Percentiles rank a stretch among this genome's conserved stretches.
phyloP scores from a whole-genome alignment of 805 yeast species.

The Wickerhamomyces mucosus region DNA sequence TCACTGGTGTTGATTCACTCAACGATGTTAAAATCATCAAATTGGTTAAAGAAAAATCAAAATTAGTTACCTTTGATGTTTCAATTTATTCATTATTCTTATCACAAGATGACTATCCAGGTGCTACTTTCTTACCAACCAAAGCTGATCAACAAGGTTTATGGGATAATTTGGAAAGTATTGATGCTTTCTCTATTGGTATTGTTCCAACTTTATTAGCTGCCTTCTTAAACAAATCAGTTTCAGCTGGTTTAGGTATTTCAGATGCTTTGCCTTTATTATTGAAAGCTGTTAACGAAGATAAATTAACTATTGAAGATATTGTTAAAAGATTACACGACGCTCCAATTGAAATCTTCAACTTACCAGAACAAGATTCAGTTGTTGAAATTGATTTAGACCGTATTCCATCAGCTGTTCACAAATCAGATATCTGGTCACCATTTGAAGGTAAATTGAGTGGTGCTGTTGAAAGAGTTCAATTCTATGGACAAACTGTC shows the following conservation, averaged over 20 bases:
- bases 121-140: slow-evolving; percentile 68
- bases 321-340: slow-evolving; percentile 66
- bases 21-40: slow-evolving; percentile 77
- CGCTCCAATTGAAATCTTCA: slow-evolving; percentile 76
- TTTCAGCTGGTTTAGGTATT: slow-evolving; percentile 67
- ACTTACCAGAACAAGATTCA: slow-evolving; percentile 72
- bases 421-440: slow-evolving; percentile 36
- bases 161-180: slow-evolving; percentile 62
- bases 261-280: slow-evolving; percentile 76
- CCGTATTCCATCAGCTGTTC: slow-evolving; percentile 40
- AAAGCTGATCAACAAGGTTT: slow-evolving; percentile 71
- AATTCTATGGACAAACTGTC: slow-evolving; percentile 66
- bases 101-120: slow-evolving; percentile 61
- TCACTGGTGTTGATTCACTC: slow-evolving; percentile 73
- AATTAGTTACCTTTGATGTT: slow-evolving; percentile 85
- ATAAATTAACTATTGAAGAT: slow-evolving; percentile 62
- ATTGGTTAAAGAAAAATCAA: slow-evolving; percentile 75
- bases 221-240: slow-evolving; percentile 47
- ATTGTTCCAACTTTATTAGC: slow-evolving; percentile 67
- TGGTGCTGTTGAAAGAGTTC: slow-evolving; percentile 87
- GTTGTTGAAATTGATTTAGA: slow-evolving; percentile 78
- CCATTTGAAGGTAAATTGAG: slow-evolving; percentile 49
- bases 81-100: slow-evolving; percentile 71
- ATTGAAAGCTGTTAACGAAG: slow-evolving; percentile 68
- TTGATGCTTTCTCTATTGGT: slow-evolving; percentile 88